Evolutionary conservation across 2,329 filamentous ascomycete genomes (phyloP).

Genomic region (Trichocomaceae sp.): DNA sequence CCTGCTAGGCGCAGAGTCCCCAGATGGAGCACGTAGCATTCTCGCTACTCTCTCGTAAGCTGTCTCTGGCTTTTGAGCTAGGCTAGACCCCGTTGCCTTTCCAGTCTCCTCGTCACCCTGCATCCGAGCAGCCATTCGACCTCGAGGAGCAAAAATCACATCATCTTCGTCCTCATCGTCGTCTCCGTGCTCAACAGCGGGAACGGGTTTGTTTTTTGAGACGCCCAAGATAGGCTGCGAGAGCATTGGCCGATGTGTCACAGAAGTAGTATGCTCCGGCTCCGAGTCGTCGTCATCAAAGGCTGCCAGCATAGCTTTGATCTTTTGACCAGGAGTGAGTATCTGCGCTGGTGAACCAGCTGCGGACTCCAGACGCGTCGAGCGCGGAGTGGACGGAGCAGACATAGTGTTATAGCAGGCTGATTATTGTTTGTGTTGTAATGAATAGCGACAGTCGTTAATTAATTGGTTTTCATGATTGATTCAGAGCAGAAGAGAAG

Average conservation of each 20-base stretch:
- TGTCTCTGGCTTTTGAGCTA: slow-evolving; percentile 24
- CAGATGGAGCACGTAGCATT: slow-evolving; percentile 12
- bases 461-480: not conserved
- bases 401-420: slow-evolving; percentile 1
- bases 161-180: slow-evolving; percentile 38
- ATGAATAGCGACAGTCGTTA: not conserved
- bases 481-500: not conserved
- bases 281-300: slow-evolving; percentile 11
- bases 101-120: slow-evolving; percentile 33
- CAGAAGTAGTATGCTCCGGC: not conserved
- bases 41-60: slow-evolving; percentile 36
- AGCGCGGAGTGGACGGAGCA: slow-evolving; percentile 12
- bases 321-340: slow-evolving; percentile 9
- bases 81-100: slow-evolving; percentile 9
- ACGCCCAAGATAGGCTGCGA: not conserved
- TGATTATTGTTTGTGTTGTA: not conserved
- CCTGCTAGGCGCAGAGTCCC: not conserved
- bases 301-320: slow-evolving; percentile 12
- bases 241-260: not conserved
- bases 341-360: slow-evolving; percentile 2
- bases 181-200: not conserved
- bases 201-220: not conserved
- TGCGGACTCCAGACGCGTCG: slow-evolving; percentile 7
- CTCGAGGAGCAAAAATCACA: slow-evolving; percentile 49
- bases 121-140: slow-evolving; percentile 60